Percentiles rank a stretch among this genome's conserved stretches.
Conservation (phyloP, 352 stramenopile genomes). For the Phytopythium cucurbitacearum region DNA sequence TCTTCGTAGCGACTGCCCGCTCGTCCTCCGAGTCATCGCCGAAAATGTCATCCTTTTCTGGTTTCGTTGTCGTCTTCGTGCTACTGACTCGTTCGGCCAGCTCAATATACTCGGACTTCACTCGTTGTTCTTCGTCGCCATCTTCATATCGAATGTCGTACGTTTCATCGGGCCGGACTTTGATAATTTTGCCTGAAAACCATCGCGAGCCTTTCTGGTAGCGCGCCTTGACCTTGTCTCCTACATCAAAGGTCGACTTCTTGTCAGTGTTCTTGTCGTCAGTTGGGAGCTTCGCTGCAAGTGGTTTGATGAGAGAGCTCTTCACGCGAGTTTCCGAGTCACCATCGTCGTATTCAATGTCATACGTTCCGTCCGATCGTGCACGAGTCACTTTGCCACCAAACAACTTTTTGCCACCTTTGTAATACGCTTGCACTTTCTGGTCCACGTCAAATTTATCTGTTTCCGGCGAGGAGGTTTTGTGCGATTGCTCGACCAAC, state of each 20-base stretch:
- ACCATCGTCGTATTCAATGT: conserved; percentile 63
- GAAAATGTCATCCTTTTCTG: conserved; percentile 21
- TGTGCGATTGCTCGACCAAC: neutral
- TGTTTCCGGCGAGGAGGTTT: too few species aligned
- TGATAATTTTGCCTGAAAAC: conserved; percentile 41
- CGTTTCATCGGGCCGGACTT: conserved; percentile 41
- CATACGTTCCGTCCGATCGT: conserved; percentile 57
- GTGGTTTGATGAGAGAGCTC: conserved; percentile 16
- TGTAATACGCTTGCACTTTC: conserved; percentile 33
- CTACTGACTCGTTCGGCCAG: neutral
- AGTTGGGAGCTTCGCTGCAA: neutral
- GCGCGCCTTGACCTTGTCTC: conserved; percentile 34
- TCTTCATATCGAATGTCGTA: conserved; percentile 70
- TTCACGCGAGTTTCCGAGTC: conserved; percentile 42
- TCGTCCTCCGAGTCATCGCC: conserved; percentile 20
- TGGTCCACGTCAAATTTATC: neutral
- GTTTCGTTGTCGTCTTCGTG: conserved; percentile 8
- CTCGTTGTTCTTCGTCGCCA: conserved; percentile 38
- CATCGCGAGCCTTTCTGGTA: conserved; percentile 31
- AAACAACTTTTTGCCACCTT: conserved; percentile 59
- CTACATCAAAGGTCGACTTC: conserved; percentile 15
- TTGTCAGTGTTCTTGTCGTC: conserved; percentile 3
- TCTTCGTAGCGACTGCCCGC: neutral
- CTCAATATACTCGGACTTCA: conserved; percentile 22
- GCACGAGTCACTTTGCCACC: conserved; percentile 51